Evolutionary conservation across 306 rosid species (phyloP).

Genomic region (Begonia peltatifolia): DNA sequence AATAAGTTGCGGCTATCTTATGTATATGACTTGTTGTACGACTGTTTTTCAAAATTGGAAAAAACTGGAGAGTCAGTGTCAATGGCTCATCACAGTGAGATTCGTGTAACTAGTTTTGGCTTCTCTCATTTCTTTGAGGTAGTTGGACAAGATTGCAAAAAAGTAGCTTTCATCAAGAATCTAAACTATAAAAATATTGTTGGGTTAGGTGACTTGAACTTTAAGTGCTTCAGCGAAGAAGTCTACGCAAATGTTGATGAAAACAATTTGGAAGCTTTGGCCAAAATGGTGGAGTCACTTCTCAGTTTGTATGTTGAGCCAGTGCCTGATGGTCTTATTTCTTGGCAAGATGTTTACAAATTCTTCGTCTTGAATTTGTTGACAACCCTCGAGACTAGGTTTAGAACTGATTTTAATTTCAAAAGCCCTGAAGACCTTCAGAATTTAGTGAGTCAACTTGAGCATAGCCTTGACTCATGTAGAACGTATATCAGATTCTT

Average conservation of each 20-base stretch:
- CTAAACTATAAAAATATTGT: slow-evolving; percentile 90
- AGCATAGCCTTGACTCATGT: slow-evolving; percentile 55
- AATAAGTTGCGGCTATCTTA: slow-evolving; percentile 75
- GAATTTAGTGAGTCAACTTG: slow-evolving; percentile 59
- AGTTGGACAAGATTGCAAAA: slow-evolving; percentile 65
- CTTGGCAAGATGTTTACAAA: slow-evolving; percentile 79
- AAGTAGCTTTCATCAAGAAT: slow-evolving; percentile 37
- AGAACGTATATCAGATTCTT: slow-evolving; percentile 40
- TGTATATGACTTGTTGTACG: slow-evolving; percentile 58
- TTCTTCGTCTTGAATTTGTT: slow-evolving; percentile 41
- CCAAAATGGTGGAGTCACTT: slow-evolving; percentile 66
- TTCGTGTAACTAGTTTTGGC: slow-evolving; percentile 28
- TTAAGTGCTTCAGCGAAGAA: slow-evolving; percentile 54
- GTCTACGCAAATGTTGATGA: slow-evolving; percentile 50
- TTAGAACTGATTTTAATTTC: slow-evolving; percentile 25
- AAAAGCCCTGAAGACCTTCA: slow-evolving; percentile 65
- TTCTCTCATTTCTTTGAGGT: slow-evolving; percentile 49
- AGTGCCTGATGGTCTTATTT: slow-evolving; percentile 56
- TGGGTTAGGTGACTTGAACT: slow-evolving; percentile 66
- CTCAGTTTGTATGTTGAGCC: slow-evolving; percentile 30
- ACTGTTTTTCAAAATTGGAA: slow-evolving; percentile 71
- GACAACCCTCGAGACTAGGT: slow-evolving; percentile 41
- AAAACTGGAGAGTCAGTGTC: slow-evolving; percentile 29
- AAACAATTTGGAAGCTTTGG: slow-evolving; percentile 59
- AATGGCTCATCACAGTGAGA: slow-evolving; percentile 31